Evolutionary conservation across 169 alveolate genomes (phyloP), one percentile per base, ranked within the genome.

Genomic region (Plasmodium fragile): DNA sequence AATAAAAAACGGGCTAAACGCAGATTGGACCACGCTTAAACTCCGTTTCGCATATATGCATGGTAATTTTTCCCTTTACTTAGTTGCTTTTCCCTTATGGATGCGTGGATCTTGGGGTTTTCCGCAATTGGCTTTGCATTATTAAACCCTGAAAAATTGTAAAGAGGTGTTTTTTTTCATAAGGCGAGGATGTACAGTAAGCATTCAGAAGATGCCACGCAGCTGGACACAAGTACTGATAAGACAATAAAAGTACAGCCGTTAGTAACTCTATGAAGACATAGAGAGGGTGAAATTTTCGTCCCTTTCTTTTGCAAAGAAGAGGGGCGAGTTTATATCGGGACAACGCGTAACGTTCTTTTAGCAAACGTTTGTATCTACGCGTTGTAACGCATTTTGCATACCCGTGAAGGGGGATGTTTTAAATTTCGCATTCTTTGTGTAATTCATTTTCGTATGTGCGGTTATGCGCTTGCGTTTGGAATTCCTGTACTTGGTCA

Each of bases 1-100:
- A 49, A 65, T n/a, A 65, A 65, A 65, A 22, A 65, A 65, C 36
- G 75, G 4, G 30, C 18, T 65, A 28, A 22, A 65, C 39, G 36
- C 36, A 18, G 36, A 10, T 18, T 65, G n/a, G n/a, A 65, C 36
- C 7, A 25, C 75, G 41, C 30, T 8, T 65, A 65, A 65, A 65
- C 13, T 18, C 39, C 1, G 59, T 13, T n/a, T 32, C 16, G 65
- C 28, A 80, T 80, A 45, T 80, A 45, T 36, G 69, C n/a, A 52
- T 45, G 65, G 32, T 22, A 43, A 39, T 79, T 79, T 72, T 52
- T 45, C 18, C 43, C 79, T 83, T 83, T 83, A 83, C 92, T 72
- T 52, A 84, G 39, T 43, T 84, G 93, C 52, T 34, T 73, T 73
- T 45, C 73, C 73, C 65, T 84, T 84, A 84, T 84, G 36, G 93